Conservation (phyloP, 306 rosid species). For the Quercus engelmannii region DNA sequence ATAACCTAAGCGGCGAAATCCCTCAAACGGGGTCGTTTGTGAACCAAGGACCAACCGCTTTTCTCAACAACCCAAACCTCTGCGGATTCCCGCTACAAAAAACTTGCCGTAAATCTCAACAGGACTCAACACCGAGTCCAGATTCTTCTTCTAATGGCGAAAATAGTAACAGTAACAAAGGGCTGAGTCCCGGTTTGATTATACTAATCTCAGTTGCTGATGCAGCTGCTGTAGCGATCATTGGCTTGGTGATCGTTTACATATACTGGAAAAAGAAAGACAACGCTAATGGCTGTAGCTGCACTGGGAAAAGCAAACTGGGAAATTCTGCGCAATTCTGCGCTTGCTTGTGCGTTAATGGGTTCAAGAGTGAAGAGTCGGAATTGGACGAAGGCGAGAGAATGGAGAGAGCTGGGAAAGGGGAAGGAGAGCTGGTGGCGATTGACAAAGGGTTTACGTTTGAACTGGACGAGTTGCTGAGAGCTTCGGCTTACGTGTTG, state of each 20-base stretch:
- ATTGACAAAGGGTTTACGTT: conserved; percentile 82
- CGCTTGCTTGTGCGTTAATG: conserved; percentile 48
- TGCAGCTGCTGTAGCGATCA: conserved; percentile 71
- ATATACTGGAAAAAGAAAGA: conserved; percentile 85
- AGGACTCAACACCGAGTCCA: conserved; percentile 38
- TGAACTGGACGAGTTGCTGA: conserved; percentile 86
- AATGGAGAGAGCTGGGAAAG: conserved; percentile 33
- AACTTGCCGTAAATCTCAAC: conserved; percentile 42
- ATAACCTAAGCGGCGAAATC: conserved; percentile 77
- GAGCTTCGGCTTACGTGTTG: conserved; percentile 94
- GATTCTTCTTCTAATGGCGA: conserved; percentile 19
- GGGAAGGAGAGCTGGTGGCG: conserved; percentile 80
- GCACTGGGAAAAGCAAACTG: conserved; percentile 62
- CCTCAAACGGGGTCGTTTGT: conserved; percentile 93
- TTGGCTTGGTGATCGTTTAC: conserved; percentile 69
- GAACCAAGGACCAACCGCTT: conserved; percentile 93
- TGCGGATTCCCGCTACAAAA: conserved; percentile 92
- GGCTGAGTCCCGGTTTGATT: conserved; percentile 72
- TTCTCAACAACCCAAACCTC: conserved; percentile 64
- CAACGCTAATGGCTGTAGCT: conserved; percentile 69
- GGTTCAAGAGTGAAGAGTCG: conserved; percentile 61
- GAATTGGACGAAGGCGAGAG: conserved; percentile 62
- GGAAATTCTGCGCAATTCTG: conserved; percentile 33
- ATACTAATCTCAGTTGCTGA: conserved; percentile 78
- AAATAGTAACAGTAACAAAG: conserved; percentile 20